Conservation (phyloP, 1,284 basidiomycete species). For the Malassezia psittaci region DNA sequence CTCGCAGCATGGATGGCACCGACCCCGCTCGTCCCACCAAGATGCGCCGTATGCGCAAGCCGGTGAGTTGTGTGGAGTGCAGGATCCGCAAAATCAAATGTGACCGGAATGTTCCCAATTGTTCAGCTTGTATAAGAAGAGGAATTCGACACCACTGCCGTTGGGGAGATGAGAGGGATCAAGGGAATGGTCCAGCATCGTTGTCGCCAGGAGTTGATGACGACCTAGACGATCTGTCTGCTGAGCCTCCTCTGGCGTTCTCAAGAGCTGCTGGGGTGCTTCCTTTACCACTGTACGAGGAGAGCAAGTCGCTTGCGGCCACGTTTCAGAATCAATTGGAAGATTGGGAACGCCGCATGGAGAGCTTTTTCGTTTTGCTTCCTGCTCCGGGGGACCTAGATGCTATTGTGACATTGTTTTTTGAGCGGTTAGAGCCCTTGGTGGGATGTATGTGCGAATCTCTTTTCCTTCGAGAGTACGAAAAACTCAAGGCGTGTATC, state of each 20-base stretch:
- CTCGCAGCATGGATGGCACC: too few species aligned
- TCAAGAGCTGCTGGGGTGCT: too few species aligned
- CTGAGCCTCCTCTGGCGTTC: too few species aligned
- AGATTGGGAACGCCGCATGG: not conserved
- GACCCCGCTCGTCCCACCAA: too few species aligned
- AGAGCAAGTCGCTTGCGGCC: not conserved
- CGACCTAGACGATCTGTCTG: too few species aligned
- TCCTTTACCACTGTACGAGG: not conserved
- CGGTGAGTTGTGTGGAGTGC: slow-evolving; percentile 28
- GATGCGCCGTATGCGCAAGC: not conserved
- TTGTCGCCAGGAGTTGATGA: too few species aligned
- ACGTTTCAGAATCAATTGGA: not conserved
- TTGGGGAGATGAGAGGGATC: slow-evolving; percentile 35
- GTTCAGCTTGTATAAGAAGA: slow-evolving; percentile 26
- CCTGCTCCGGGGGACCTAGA: not conserved
- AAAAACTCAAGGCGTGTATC: not conserved
- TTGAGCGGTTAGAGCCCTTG: not conserved
- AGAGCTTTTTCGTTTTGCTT: not conserved
- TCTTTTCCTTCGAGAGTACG: not conserved
- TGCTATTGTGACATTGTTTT: not conserved
- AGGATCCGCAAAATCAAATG: slow-evolving; percentile 24
- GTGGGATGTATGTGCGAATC: not conserved
- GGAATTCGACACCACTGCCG: slow-evolving; percentile 29
- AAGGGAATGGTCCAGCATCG: too few species aligned
- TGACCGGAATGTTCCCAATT: slow-evolving; percentile 32